Evolutionary conservation across 306 rosid genomes (phyloP), one percentile per base, ranked within the genome.

Genomic region (Pterocarpus santalinus): DNA sequence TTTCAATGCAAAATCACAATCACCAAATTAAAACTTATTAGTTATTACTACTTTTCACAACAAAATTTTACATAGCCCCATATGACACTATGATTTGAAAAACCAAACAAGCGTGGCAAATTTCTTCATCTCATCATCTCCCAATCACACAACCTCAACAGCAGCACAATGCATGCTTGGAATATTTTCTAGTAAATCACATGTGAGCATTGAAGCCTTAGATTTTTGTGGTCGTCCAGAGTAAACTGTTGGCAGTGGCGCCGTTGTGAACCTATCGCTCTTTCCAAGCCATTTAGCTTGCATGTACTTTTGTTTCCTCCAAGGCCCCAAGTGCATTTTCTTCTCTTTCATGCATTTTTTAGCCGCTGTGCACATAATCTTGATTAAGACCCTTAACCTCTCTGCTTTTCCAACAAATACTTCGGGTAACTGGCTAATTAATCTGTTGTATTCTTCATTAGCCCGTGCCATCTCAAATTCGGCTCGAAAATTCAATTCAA

Each of bases 271-370:
- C 34, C 79, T 69, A 63, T 89, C 88, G 36, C 87, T 82, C 1
- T 85, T 81, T 36, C 94, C 92, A 14, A 83, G 81, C 98, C 98
- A 94, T 85, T 94, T 94, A 10, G 97, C 91, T 72, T 82, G 91
- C 98, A 94, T 88, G 88, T 94, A 94, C 75, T 87, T 87, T 13
- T 86, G 91, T 83, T 87, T 94, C 80, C 98, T 90, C 98, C 97
- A 94, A 39, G 98, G 98, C 0, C 86, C 93, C 65, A 94, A 77
- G 75, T 92, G 94, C 94, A 94, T 90, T 36, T 92, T 92, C 87
- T 91, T 92, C 78, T 94, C 97, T 89, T 90, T 91, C 97, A 92
- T 92, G 83, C 94, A 92, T 61, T 79, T 89, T 77, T 94, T 91
- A 8, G 90, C 94, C 17, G 94, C 91, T 12, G 87, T 52, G 82